A percentile compares a stretch with the other conserved stretches of the same genome.
Conservation (phyloP, 192 early-diverging fungal species). For the Chytriomyces sp. region DNA sequence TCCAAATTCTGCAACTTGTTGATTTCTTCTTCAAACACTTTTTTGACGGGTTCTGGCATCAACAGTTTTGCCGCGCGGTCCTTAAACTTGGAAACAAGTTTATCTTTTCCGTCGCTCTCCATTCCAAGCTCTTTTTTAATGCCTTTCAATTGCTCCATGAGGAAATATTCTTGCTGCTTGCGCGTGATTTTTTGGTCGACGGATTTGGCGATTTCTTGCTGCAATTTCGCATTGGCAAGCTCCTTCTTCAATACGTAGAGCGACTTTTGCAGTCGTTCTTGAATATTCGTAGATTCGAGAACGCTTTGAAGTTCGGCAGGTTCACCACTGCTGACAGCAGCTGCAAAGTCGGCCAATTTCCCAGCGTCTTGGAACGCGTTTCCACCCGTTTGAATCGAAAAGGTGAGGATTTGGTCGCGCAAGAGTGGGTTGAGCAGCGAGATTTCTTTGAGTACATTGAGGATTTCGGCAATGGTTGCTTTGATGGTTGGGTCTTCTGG, state of each 20-base stretch:
- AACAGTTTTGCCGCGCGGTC: slow-evolving; percentile 79
- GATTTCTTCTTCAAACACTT: slow-evolving; percentile 98
- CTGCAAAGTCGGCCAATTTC: slow-evolving; percentile 96
- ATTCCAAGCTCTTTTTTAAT: slow-evolving; percentile 99
- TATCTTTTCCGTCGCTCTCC: slow-evolving; percentile 98
- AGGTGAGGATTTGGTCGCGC: slow-evolving; percentile 97
- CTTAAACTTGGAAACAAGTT: slow-evolving; percentile 92
- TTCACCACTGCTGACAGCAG: slow-evolving; percentile 92
- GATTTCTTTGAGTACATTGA: slow-evolving; percentile 96
- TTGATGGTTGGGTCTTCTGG: slow-evolving; percentile 84
- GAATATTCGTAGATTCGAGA: slow-evolving; percentile 84
- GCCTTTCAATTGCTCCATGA: slow-evolving; percentile 99
- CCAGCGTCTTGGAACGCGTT: slow-evolving; percentile 94
- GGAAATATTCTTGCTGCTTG: slow-evolving; percentile 96
- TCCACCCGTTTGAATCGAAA: slow-evolving; percentile 95
- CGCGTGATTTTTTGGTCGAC: slow-evolving; percentile 98
- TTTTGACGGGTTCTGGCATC: slow-evolving; percentile 90
- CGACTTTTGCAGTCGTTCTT: slow-evolving; percentile 90
- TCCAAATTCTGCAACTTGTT: slow-evolving; percentile 92
- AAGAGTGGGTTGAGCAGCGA: slow-evolving; percentile 92
- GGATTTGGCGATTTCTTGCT: slow-evolving; percentile 96
- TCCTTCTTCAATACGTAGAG: slow-evolving; percentile 98
- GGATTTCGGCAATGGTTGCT: slow-evolving; percentile 92
- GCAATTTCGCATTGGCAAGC: slow-evolving; percentile 94
- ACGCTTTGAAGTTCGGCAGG: slow-evolving; percentile 91